These are phyloP conservation scores for Spathaspora girioi DNA, from an alignment of 805 yeast species.

Conservation along the genomic window DNA sequence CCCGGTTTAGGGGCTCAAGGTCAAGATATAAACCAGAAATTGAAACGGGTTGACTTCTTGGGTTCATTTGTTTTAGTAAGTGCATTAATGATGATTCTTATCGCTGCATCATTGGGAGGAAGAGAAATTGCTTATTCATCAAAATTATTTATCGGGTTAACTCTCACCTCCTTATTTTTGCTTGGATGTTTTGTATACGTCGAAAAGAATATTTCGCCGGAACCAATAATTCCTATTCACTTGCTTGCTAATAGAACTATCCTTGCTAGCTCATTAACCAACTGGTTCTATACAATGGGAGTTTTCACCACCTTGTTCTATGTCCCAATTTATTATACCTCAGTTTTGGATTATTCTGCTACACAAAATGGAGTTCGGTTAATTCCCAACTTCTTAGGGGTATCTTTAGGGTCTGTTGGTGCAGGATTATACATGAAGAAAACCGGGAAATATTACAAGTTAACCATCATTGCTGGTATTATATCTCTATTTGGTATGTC, in stretches of 20 bases:
- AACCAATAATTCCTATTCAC: conserved; percentile 68
- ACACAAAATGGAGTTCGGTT: conserved; percentile 56
- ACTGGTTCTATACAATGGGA: conserved; percentile 70
- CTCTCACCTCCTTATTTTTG: conserved; percentile 30
- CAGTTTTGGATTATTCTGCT: conserved; percentile 51
- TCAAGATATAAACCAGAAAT: conserved; percentile 41
- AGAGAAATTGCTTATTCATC: conserved; percentile 47
- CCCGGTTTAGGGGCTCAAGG: conserved; percentile 53
- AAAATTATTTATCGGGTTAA: conserved; percentile 31
- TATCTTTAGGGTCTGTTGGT: conserved; percentile 61
- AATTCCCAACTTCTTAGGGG: conserved; percentile 66
- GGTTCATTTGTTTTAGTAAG: conserved; percentile 62
- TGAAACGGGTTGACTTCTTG: conserved; percentile 61
- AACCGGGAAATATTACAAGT: conserved; percentile 61
- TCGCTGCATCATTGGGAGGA: conserved; percentile 68
- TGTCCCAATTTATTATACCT: conserved; percentile 62
- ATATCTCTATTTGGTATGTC: conserved; percentile 46
- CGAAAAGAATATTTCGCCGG: conserved; percentile 49
- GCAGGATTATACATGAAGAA: conserved; percentile 64
- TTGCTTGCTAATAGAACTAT: conserved; percentile 58
- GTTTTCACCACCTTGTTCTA: conserved; percentile 62
- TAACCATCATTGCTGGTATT: conserved; percentile 41
- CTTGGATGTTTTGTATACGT: conserved; percentile 44
- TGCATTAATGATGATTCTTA: conserved; percentile 54
- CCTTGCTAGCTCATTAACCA: conserved; percentile 59